phyloP scores from a whole-genome alignment of 2,329 filamentous ascomycete species.

The Calonectria hawksworthii region DNA sequence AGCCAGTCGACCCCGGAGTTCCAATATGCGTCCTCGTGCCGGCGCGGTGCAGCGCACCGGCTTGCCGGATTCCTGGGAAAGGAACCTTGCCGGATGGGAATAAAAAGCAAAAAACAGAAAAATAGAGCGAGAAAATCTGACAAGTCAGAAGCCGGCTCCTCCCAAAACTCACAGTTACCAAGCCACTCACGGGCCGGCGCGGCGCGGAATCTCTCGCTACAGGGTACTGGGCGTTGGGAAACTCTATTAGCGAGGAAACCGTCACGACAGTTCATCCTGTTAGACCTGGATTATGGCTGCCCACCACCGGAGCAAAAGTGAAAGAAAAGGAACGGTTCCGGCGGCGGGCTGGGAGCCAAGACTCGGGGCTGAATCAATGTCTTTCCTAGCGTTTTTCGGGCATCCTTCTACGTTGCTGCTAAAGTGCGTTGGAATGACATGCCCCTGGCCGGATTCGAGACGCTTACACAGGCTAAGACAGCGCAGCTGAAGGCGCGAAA shows the following conservation, averaged over 20 bases:
- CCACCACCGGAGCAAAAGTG: conserved; percentile 8
- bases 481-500: conserved; percentile 23
- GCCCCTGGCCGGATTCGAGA: not conserved
- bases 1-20: conserved; percentile 21
- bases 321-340: not conserved
- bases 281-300: not conserved
- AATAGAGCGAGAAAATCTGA: not conserved
- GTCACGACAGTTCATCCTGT: not conserved
- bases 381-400: conserved; percentile 14
- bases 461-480: not conserved
- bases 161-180: conserved; percentile 14
- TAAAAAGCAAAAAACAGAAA: conserved; percentile 20
- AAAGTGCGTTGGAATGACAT: not conserved
- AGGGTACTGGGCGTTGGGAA: not conserved
- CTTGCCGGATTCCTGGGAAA: conserved; percentile 26
- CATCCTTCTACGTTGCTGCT: conserved; percentile 6
- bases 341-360: conserved; percentile 7
- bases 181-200: conserved; percentile 40
- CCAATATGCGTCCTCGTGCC: conserved; percentile 8
- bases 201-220: conserved; percentile 37
- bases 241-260: conserved; percentile 8
- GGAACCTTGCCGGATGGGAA: conserved; percentile 3
- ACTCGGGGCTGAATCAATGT: conserved; percentile 7
- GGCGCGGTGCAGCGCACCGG: conserved; percentile 10
- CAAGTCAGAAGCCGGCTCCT: conserved; percentile 38